Evolutionary conservation across 768 basidiomycete genomes (phyloP).

Genomic region (Amylocystis lapponica): DNA sequence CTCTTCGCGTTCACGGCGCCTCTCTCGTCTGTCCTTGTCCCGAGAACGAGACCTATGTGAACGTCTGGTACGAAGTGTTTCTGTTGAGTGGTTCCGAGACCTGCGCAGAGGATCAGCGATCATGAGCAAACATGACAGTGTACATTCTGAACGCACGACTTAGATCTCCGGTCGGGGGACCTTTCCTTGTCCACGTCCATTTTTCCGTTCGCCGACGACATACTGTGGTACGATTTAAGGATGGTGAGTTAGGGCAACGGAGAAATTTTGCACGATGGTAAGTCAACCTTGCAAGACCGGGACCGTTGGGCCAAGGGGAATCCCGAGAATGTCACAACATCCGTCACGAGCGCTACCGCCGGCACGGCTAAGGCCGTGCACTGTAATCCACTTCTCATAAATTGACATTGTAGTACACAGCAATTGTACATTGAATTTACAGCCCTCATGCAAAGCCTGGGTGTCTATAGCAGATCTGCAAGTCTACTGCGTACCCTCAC

Average conservation of each 20-base stretch:
- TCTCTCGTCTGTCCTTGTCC: slow-evolving; percentile 53
- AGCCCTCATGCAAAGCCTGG: not conserved
- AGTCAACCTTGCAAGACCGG: not conserved
- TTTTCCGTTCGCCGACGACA: slow-evolving; percentile 24
- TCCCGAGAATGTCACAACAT: not conserved
- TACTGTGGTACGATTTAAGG: not conserved
- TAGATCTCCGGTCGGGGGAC: slow-evolving; percentile 23
- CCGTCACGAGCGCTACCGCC: too few species aligned
- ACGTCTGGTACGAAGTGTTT: slow-evolving; percentile 65
- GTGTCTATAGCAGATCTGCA: slow-evolving; percentile 31
- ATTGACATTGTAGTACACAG: not conserved
- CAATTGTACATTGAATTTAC: not conserved
- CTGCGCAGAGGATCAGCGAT: too few species aligned
- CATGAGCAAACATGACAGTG: not conserved
- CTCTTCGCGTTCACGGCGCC: slow-evolving; percentile 48
- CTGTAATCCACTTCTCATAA: not conserved
- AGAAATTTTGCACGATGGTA: not conserved
- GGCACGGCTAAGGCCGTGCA: slow-evolving; percentile 1
- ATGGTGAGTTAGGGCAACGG: not conserved
- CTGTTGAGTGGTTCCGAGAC: slow-evolving; percentile 70
- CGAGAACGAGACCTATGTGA: slow-evolving; percentile 71
- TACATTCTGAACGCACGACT: slow-evolving; percentile 22
- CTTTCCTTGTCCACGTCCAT: slow-evolving; percentile 54
- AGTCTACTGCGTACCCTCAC: slow-evolving; percentile 48
- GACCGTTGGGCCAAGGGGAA: not conserved